Conservation (phyloP, 345 rosid species). For the Lepidium africanum region DNA sequence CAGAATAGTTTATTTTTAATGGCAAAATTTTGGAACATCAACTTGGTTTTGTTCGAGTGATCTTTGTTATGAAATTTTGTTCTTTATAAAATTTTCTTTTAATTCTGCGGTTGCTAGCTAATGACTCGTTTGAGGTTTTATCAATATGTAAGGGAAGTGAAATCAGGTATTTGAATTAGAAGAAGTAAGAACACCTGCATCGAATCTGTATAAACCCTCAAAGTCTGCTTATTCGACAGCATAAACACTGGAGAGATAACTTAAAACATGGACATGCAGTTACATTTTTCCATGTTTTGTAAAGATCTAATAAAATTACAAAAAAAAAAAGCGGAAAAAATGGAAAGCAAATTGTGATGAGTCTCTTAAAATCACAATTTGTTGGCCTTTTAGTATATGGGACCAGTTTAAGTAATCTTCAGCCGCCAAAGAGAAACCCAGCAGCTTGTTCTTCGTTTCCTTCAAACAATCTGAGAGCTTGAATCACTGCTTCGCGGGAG, state of each 20-base stretch:
- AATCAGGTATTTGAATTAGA: too few relatives aligned
- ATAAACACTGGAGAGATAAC: neutral
- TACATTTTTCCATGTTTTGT: conserved; percentile 12
- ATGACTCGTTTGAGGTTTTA: neutral
- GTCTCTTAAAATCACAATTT: conserved; percentile 18
- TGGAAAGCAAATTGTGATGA: neutral
- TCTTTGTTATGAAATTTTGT: neutral
- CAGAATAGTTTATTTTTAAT: neutral
- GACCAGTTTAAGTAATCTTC: conserved; percentile 15
- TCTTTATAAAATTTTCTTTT: neutral
- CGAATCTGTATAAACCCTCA: neutral
- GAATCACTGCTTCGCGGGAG: conserved; percentile 65
- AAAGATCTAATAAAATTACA: conserved; percentile 19
- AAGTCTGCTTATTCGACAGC: neutral
- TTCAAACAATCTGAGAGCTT: conserved; percentile 74
- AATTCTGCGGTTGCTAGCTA: neutral
- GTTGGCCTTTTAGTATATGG: neutral
- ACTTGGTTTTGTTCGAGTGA: conserved; percentile 25
- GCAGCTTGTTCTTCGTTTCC: conserved; percentile 98
- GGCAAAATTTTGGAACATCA: neutral
- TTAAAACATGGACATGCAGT: neutral
- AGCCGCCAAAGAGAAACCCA: conserved; percentile 87
- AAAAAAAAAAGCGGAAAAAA: neutral
- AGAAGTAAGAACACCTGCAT: neutral
- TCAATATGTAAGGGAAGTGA: neutral